phyloP scores from a whole-genome alignment of 148 eudicot genomes.

The Rhododendron williamsianum region DNA sequence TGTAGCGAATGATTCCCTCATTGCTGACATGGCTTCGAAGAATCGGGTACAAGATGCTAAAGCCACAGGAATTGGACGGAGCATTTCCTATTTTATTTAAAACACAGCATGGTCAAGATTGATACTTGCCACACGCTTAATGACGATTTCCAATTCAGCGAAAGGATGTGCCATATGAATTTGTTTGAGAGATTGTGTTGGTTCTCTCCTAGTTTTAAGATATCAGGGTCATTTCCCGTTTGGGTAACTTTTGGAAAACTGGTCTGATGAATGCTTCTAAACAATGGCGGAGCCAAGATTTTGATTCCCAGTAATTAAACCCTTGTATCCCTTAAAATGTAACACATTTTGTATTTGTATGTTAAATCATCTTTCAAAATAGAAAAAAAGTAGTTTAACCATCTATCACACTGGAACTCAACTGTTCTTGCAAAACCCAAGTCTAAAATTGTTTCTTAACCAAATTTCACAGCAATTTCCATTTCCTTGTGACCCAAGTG shows the following conservation, averaged over 20 bases:
- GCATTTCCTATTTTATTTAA: conserved; percentile 61
- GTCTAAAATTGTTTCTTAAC: neutral
- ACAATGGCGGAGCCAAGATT: neutral
- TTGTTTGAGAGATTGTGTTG: neutral
- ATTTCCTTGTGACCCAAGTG: neutral
- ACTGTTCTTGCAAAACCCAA: neutral
- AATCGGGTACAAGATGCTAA: conserved; percentile 94
- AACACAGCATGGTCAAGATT: neutral
- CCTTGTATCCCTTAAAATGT: neutral
- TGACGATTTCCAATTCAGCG: neutral
- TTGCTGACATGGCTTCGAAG: conserved; percentile 99
- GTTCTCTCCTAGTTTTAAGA: neutral
- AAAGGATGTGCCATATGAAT: neutral
- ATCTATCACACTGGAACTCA: neutral
- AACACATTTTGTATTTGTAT: neutral
- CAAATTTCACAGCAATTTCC: neutral
- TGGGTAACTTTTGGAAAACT: neutral
- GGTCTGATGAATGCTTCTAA: neutral
- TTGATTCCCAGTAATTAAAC: neutral
- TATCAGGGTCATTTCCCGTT: neutral
- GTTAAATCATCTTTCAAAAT: neutral
- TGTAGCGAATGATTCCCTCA: conserved; percentile 94
- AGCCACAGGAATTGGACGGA: conserved; percentile 97
- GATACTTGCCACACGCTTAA: neutral
- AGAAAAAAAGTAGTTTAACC: neutral